Evolutionary conservation across 176 grass and related monocot genomes (phyloP).

Genomic region (Zoysia japonica): DNA sequence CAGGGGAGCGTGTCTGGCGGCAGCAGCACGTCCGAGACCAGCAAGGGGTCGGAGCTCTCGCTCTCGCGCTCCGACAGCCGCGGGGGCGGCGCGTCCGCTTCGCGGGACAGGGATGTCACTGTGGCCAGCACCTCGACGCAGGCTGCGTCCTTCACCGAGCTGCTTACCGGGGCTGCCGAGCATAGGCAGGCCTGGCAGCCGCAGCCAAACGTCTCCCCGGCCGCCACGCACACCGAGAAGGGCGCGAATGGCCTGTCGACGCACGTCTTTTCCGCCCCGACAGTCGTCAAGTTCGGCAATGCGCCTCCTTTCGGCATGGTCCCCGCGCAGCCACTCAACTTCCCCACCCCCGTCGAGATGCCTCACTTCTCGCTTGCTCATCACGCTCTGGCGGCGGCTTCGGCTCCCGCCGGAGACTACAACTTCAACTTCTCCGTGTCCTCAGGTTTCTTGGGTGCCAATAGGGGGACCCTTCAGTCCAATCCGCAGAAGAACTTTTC

Average conservation of each 20-base stretch:
- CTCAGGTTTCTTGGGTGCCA: conserved; percentile 71
- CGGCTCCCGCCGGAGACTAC: conserved; percentile 57
- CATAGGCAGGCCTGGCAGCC: conserved; percentile 35
- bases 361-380: conserved; percentile 61
- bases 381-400: conserved; percentile 27
- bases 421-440: conserved; percentile 79
- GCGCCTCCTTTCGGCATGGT: conserved; percentile 41
- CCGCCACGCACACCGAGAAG: neutral
- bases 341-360: conserved; percentile 55
- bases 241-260: conserved; percentile 28
- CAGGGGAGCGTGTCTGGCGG: conserved; percentile 50
- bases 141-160: conserved; percentile 70
- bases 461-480: conserved; percentile 99
- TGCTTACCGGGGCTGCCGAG: conserved; percentile 54
- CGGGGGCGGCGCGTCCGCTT: neutral
- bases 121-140: conserved; percentile 41
- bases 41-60: conserved; percentile 80
- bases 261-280: conserved; percentile 14
- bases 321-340: conserved; percentile 43
- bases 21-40: conserved; percentile 80
- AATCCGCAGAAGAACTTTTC: conserved; percentile 67
- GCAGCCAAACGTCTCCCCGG: neutral
- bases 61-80: conserved; percentile 67
- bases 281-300: conserved; percentile 41
- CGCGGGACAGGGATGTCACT: conserved; percentile 63